A percentile compares a stretch with the other conserved stretches of the same genome.
Conservation (phyloP, 2,329 filamentous ascomycete genomes). For the Alternaria postmessia region DNA sequence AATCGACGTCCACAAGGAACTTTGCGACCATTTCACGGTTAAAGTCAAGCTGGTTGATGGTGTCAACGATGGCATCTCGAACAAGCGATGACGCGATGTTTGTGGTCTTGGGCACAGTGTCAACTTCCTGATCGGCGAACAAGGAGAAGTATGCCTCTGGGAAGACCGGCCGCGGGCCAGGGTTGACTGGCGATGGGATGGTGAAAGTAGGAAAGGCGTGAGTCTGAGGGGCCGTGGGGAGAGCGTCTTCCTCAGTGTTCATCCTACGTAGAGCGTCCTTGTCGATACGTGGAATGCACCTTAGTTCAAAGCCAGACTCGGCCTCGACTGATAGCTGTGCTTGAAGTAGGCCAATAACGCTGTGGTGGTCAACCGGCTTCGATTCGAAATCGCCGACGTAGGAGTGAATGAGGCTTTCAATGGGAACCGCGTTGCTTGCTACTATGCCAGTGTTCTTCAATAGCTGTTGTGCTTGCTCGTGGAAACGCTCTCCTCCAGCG, state of each 20-base stretch:
- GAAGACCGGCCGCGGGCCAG: conserved; percentile 80
- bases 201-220: conserved; percentile 79
- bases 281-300: conserved; percentile 66
- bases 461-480: conserved; percentile 76
- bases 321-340: conserved; percentile 84
- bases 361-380: conserved; percentile 70
- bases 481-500: conserved; percentile 49
- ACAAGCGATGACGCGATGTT: conserved; percentile 83
- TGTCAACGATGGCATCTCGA: conserved; percentile 86
- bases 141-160: conserved; percentile 95
- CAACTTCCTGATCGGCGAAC: conserved; percentile 83
- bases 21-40: conserved; percentile 88
- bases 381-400: conserved; percentile 72
- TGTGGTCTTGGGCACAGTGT: conserved; percentile 82
- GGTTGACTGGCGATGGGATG: conserved; percentile 77
- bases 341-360: conserved; percentile 82
- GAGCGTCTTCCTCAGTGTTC: conserved; percentile 63
- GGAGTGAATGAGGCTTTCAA: conserved; percentile 87
- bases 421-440: conserved; percentile 82
- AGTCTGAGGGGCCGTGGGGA: conserved; percentile 63
- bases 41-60: conserved; percentile 92
- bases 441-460: conserved; percentile 96
- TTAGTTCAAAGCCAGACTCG: conserved; percentile 75
- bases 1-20: conserved; percentile 91
- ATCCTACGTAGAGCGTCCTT: conserved; percentile 60